These are phyloP conservation scores for Coemansia sp. DNA, from an alignment of 192 early-diverging fungal genomes.

Conservation along the genomic window DNA sequence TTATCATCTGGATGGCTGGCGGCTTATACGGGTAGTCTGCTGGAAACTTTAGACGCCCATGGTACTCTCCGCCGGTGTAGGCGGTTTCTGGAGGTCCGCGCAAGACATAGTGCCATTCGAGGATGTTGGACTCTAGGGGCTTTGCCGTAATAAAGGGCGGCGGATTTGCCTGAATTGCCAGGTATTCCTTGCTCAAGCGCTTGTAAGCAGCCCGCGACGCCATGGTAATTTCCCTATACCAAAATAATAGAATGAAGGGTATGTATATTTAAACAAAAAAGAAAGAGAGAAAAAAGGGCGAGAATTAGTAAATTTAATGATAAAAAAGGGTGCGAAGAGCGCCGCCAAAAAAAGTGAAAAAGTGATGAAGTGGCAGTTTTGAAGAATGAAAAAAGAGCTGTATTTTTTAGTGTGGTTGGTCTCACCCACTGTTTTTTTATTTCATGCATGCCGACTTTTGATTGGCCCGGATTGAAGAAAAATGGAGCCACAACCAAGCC, in stretches of 20 bases:
- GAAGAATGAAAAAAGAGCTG: not conserved
- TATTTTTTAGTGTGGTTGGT: not conserved
- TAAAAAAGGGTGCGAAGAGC: not conserved
- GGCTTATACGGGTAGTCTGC: conserved; percentile 96
- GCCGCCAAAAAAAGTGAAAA: not conserved
- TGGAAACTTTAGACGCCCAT: conserved; percentile 87
- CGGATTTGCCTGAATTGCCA: conserved; percentile 76
- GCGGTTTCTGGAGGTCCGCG: conserved; percentile 94
- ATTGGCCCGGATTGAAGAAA: conserved; percentile 3
- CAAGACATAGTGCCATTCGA: conserved; percentile 99
- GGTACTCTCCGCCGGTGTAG: conserved; percentile 92
- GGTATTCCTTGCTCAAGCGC: conserved; percentile 79
- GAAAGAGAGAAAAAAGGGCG: not conserved
- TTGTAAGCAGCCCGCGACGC: conserved; percentile 80
- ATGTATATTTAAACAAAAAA: conserved; percentile 7
- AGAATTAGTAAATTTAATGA: conserved; percentile 9
- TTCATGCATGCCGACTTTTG: not conserved
- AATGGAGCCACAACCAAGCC: not conserved
- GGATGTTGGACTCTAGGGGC: conserved; percentile 92
- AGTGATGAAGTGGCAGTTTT: not conserved
- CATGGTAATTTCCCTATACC: conserved; percentile 50
- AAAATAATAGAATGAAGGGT: conserved; percentile 7
- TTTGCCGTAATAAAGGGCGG: conserved; percentile 88
- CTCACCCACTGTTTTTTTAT: not conserved
- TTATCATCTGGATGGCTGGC: conserved; percentile 81